Conservation (phyloP, 169 alveolate species). For the Plasmodium inui region DNA sequence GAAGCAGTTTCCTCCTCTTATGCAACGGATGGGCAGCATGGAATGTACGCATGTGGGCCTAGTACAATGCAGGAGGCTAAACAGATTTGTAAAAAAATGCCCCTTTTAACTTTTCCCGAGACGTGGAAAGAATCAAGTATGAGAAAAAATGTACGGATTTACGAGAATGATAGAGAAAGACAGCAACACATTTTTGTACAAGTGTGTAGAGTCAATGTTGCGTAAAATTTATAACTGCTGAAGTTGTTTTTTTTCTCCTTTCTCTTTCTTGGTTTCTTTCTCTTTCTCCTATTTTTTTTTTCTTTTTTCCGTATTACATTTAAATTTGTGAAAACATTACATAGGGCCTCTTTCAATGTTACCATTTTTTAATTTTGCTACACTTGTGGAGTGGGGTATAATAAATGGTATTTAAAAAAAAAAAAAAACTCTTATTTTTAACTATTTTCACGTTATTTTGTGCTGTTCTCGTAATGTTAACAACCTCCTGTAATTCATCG, state of each 20-base stretch:
- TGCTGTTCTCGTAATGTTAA: neutral
- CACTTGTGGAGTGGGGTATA: constrained; percentile 3
- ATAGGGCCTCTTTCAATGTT: constrained; percentile 51
- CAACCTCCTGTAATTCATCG: neutral
- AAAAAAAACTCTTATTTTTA: constrained; percentile 10
- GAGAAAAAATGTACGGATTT: neutral
- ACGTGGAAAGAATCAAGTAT: neutral
- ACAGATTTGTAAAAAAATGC: neutral
- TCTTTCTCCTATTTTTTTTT: neutral
- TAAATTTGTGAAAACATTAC: constrained; percentile 31
- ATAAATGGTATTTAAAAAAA: constrained; percentile 12
- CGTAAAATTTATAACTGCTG: neutral
- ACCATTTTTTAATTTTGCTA: constrained; percentile 18
- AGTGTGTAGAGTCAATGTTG: neutral
- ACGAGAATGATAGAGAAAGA: neutral
- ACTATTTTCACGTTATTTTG: constrained; percentile 4
- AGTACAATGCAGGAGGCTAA: neutral
- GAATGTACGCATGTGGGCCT: neutral
- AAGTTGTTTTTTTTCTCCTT: neutral
- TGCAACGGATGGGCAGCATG: neutral
- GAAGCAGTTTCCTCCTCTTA: neutral
- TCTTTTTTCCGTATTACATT: constrained; percentile 21
- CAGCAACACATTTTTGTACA: neutral
- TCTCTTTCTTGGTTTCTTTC: neutral
- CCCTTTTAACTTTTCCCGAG: neutral